These are phyloP conservation scores for Thielaviopsis musarum DNA, from an alignment of 2,329 filamentous ascomycete genomes.

Conservation along the genomic window DNA sequence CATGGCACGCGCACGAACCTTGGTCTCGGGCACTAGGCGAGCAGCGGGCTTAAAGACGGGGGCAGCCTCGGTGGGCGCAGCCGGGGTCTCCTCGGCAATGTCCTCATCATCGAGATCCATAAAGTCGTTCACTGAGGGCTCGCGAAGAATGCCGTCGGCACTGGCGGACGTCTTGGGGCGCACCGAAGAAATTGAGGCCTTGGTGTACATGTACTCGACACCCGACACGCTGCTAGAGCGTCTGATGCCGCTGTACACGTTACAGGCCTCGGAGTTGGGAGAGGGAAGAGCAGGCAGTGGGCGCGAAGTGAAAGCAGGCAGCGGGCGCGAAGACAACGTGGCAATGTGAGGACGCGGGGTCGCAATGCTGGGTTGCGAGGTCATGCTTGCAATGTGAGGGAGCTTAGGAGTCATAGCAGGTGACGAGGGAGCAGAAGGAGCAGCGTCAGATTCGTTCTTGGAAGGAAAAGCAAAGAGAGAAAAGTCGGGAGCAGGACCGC, in stretches of 20 bases:
- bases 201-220: constrained; percentile 1
- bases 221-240: constrained; percentile 9
- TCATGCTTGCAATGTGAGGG: neutral
- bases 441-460: neutral
- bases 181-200: neutral
- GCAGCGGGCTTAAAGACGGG: neutral
- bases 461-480: constrained; percentile 8
- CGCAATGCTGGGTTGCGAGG: neutral
- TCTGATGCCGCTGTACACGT: neutral
- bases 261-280: constrained; percentile 3
- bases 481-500: constrained; percentile 9
- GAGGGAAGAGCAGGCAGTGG: neutral
- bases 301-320: neutral
- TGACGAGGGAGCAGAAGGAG: constrained; percentile 5
- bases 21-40: constrained; percentile 1
- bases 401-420: constrained; percentile 5
- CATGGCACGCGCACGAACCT: constrained; percentile 2
- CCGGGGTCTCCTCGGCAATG: constrained; percentile 29
- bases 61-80: neutral
- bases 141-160: constrained; percentile 22
- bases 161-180: constrained; percentile 9
- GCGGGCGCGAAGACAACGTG: neutral
- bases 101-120: constrained; percentile 39
- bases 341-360: neutral
- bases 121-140: constrained; percentile 37